Evolutionary conservation across 352 stramenopile species (phyloP).

Genomic region (Blastocystis sp.): DNA sequence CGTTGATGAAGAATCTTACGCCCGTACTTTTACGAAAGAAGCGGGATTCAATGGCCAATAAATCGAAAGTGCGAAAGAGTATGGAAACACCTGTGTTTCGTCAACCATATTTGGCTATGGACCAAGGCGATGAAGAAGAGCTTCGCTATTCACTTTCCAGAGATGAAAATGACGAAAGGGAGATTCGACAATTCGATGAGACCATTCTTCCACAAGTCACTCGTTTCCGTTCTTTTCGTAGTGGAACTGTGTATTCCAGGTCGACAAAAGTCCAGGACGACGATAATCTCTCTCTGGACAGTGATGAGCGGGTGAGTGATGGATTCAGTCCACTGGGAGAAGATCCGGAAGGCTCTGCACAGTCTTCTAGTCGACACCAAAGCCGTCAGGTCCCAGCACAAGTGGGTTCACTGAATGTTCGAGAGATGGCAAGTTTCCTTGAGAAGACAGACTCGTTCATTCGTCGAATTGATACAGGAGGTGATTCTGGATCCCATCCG

Average conservation of each 20-base stretch:
- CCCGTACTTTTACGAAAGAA: not conserved
- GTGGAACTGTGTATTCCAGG: not conserved
- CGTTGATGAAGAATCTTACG: not conserved
- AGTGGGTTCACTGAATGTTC: slow-evolving; percentile 16
- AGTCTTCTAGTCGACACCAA: not conserved
- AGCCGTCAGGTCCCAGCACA: not conserved
- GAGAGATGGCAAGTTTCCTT: slow-evolving; percentile 56
- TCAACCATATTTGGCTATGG: not conserved
- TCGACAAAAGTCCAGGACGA: too few species aligned
- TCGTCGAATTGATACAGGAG: slow-evolving; percentile 13
- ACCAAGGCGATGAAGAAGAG: too few species aligned
- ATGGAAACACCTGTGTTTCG: not conserved
- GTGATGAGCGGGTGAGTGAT: slow-evolving; percentile 25
- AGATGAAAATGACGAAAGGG: too few species aligned
- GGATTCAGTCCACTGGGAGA: not conserved
- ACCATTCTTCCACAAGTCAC: not conserved
- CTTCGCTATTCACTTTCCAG: too few species aligned
- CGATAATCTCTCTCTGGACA: not conserved
- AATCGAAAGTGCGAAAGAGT: not conserved
- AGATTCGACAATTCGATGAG: too few species aligned
- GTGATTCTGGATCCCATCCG: not conserved
- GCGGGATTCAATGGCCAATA: not conserved
- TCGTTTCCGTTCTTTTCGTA: not conserved
- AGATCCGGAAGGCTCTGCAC: not conserved
- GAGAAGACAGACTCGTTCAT: slow-evolving; percentile 61